Evolutionary conservation across 257 asterid species (phyloP).

Genomic region (Henckelia pumila): DNA sequence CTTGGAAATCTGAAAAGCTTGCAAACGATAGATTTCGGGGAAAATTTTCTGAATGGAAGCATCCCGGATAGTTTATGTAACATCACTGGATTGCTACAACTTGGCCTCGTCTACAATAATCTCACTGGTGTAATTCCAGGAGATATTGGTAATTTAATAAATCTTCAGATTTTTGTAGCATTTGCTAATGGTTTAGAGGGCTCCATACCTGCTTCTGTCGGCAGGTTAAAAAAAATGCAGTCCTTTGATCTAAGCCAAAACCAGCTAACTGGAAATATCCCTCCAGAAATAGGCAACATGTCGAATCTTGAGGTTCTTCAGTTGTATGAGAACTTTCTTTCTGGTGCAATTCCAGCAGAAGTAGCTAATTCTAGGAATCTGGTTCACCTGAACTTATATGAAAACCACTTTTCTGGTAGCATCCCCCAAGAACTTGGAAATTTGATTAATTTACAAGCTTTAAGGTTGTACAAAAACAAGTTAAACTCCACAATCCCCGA

Average conservation of each 20-base stretch:
- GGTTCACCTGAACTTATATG: slow-evolving; percentile 37
- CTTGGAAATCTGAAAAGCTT: slow-evolving; percentile 49
- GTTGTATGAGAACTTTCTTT: slow-evolving; percentile 43
- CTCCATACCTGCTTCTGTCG: slow-evolving; percentile 59
- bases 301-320: slow-evolving; percentile 47
- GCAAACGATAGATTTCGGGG: slow-evolving; percentile 53
- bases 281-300: slow-evolving; percentile 59
- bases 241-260: slow-evolving; percentile 56
- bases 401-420: slow-evolving; percentile 51
- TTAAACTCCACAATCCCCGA: slow-evolving; percentile 65
- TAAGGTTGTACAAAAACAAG: slow-evolving; percentile 48
- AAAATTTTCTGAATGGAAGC: slow-evolving; percentile 51
- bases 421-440: slow-evolving; percentile 67
- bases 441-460: slow-evolving; percentile 36
- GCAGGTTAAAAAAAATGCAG: slow-evolving; percentile 42
- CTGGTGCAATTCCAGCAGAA: slow-evolving; percentile 68
- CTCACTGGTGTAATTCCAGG: slow-evolving; percentile 63
- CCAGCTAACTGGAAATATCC: slow-evolving; percentile 58
- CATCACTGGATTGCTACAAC: slow-evolving; percentile 46
- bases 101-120: slow-evolving; percentile 50
- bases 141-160: slow-evolving; percentile 49
- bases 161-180: slow-evolving; percentile 54
- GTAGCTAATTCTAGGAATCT: slow-evolving; percentile 50
- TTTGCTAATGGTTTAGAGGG: slow-evolving; percentile 50
- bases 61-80: slow-evolving; percentile 61